Base-by-base conservation (phyloP, 805 yeast genomes). In the Candida michaelii region DNA sequence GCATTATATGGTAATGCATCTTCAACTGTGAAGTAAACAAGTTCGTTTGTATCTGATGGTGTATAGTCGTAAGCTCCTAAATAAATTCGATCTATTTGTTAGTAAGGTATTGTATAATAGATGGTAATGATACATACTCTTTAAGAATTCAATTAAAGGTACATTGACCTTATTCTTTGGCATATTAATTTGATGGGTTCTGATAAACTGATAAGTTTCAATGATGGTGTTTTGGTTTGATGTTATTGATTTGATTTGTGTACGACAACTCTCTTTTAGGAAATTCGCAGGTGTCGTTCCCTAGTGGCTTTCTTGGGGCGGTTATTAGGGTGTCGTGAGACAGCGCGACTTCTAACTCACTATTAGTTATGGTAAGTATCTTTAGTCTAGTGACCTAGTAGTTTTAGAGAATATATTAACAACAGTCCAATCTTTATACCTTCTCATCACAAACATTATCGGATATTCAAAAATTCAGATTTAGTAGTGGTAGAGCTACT, bases 1-100 rank as follows among this genome's bases (percentile, higher is more conserved):
- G 95, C 76, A 58, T 93, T 93, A 63, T 93, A 93, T 4, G 93
- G 95, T 36, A 93, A 75, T 1, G 91, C 81, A 50, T 90, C 95
- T 55, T 93, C 98, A 3, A 93, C 87, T 0, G 98, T 89, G 67
- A 93, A 90, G 63, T 83, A 85, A 1, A 87, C 95, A 32, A 82
- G 66, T 27, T 83, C 83, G 18, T 74, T 77, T 1, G 91, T 84
- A 60, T 89, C 91, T 41, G 69, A 73, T 1, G 98, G 99, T 12
- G 79, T 69, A 49, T 74, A 67, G 58, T 89, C 96, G 59, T 80
- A 90, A 3, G 96, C 95, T 4, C 96, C 97, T 8, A 91, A 78
- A 58, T 93, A 93, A 23, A 91, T 85, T 44, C 95, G 81, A 47
- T 68, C 74, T 70, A 47, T 70, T 7, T 2, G 69, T 62, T 60